A percentile compares a stretch with the other conserved stretches of the same genome.
phyloP scores from a whole-genome alignment of 495 filamentous ascomycete species.

The Rostrohypoxylon terebratum region DNA sequence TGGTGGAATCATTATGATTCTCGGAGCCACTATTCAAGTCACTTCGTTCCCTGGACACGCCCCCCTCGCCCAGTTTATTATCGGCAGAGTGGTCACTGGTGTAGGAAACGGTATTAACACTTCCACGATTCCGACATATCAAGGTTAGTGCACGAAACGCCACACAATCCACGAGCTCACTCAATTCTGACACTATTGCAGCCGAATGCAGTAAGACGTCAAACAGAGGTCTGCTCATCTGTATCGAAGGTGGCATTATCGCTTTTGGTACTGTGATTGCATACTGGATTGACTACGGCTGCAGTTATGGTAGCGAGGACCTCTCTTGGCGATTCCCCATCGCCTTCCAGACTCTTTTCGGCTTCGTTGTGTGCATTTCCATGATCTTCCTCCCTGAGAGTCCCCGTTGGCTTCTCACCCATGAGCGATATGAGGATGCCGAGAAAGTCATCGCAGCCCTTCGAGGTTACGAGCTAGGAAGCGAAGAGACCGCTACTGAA shows the following conservation, averaged over 20 bases:
- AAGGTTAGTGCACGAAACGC: slow-evolving; percentile 68
- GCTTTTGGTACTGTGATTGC: slow-evolving; percentile 77
- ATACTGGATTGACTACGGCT: slow-evolving; percentile 82
- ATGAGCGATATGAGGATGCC: slow-evolving; percentile 72
- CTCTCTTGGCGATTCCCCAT: slow-evolving; percentile 80
- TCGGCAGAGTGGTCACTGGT: slow-evolving; percentile 75
- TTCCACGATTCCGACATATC: slow-evolving; percentile 78
- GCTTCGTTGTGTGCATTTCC: slow-evolving; percentile 68
- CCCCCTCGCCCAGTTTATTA: slow-evolving; percentile 72
- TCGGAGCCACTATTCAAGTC: slow-evolving; percentile 74
- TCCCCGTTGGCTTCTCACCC: slow-evolving; percentile 76
- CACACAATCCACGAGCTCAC: background rate
- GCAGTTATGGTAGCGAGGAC: slow-evolving; percentile 69
- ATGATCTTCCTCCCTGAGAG: slow-evolving; percentile 76
- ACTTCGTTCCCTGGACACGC: slow-evolving; percentile 56
- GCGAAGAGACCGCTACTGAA: slow-evolving; percentile 65
- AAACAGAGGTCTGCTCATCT: slow-evolving; percentile 79
- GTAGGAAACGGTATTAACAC: slow-evolving; percentile 80
- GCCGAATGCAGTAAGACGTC: slow-evolving; percentile 68
- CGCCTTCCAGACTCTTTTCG: slow-evolving; percentile 78
- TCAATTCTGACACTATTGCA: slow-evolving; percentile 22
- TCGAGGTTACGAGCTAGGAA: slow-evolving; percentile 62
- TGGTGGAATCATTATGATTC: slow-evolving; percentile 75
- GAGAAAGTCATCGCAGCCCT: slow-evolving; percentile 72
- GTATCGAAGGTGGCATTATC: slow-evolving; percentile 79